Conservation (phyloP, 2,329 filamentous ascomycete species). For the Clonostachys chloroleuca region DNA sequence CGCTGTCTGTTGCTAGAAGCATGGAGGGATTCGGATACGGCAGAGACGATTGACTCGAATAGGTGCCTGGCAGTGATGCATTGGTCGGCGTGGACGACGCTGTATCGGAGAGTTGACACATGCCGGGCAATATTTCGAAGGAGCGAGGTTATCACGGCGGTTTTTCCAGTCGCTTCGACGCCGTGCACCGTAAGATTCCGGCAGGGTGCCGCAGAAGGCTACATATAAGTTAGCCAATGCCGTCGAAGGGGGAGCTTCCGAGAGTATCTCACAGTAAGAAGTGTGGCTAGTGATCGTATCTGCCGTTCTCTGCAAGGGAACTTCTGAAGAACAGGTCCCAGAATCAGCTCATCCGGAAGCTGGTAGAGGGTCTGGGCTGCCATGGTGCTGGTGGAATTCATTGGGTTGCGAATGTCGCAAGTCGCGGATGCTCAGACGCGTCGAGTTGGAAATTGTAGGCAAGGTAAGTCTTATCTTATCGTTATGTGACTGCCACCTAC, state of each 20-base stretch:
- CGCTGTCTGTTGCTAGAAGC: conserved; percentile 26
- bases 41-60: conserved; percentile 64
- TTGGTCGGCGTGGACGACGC: conserved; percentile 65
- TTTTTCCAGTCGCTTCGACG: conserved; percentile 84
- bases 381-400: neutral
- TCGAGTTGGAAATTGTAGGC: too few species aligned
- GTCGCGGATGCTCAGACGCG: too few species aligned
- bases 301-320: conserved; percentile 57
- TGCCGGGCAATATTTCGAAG: conserved; percentile 12
- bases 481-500: too few species aligned
- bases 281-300: conserved; percentile 51
- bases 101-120: conserved; percentile 36
- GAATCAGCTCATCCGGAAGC: conserved; percentile 46
- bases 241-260: neutral
- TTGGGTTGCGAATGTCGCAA: too few species aligned
- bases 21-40: conserved; percentile 50
- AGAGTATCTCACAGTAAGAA: conserved; percentile 40
- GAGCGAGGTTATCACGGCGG: conserved; percentile 56
- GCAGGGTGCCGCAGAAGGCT: conserved; percentile 66
- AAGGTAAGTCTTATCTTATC: too few species aligned
- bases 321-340: conserved; percentile 35
- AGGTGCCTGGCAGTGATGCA: conserved; percentile 77
- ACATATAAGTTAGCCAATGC: conserved; percentile 1
- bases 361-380: conserved; percentile 31
- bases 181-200: conserved; percentile 78